Evolutionary conservation across 768 basidiomycete species (phyloP), one percentile per base, ranked within the genome.

Genomic region (Suillus brevipes): DNA sequence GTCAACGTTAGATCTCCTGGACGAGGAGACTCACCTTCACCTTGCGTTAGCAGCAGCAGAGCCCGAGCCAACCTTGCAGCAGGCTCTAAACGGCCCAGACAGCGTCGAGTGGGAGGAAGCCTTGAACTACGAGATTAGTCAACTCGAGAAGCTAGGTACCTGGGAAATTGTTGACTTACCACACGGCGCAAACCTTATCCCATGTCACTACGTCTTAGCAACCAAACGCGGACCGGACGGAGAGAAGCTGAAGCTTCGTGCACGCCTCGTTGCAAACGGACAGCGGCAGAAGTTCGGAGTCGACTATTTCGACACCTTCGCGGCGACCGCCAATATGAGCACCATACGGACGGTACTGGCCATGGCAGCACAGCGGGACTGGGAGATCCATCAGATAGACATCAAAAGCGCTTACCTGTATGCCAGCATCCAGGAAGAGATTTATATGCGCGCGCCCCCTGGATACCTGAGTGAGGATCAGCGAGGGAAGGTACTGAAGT

Each of bases 371-470:
- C 38, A 56, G 8, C 12, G 57, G 1, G 63, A 64, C 31, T 59
- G 61, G 61, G 57, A 65, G 9, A 64, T 72, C 12, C 61, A 68
- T 16, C 64, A 68, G n/a, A 50, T 64, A 0, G 64, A 71, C 47
- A 58, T 71, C 9, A 63, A 67, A 31, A 65, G 64, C 49, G 69
- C 66, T 0, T 71, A 69, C 58, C 66, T 71, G 0, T 53, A 71
- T 49, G 70, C 67, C 4, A 60, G 65, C 31, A 59, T 64, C 31
- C 47, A 64, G 5, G 80, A 81, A 60, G 68, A 67, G 13, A 78
- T 82, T 0, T 82, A 77, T 52, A 79, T 82, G 75, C 0, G 57
- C 1, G 77, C 79, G 61, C 80, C 80, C 0, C 67, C 69, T 0
- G 73, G 76, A 0, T 80, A 73, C 52, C 43, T 60, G 4, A 64